Conservation (phyloP, 2,329 filamentous ascomycete genomes). For the Stagonosporopsis chrysanthemi region DNA sequence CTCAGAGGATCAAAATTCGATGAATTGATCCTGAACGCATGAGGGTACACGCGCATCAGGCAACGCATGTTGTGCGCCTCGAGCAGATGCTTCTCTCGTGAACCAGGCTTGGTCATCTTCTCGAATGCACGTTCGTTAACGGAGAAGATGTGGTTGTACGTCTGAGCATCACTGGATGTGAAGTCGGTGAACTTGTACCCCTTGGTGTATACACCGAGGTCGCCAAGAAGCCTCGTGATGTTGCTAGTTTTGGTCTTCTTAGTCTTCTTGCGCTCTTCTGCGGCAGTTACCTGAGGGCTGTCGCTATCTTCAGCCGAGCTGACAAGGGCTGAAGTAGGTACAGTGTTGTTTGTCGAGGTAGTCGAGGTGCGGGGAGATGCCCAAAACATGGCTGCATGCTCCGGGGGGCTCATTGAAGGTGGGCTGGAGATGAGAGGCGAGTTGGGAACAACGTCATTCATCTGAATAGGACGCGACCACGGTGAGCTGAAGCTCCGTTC, state of each 20-base stretch:
- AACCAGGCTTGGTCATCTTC: conserved; percentile 76
- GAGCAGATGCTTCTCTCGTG: conserved; percentile 77
- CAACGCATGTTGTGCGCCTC: conserved; percentile 91
- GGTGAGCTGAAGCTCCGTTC: conserved; percentile 80
- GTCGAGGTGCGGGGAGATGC: conserved; percentile 62
- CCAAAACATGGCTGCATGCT: conserved; percentile 56
- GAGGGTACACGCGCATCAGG: conserved; percentile 89
- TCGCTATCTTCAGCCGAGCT: conserved; percentile 83
- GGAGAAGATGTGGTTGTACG: conserved; percentile 93
- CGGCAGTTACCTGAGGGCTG: conserved; percentile 62
- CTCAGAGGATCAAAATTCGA: conserved; percentile 94
- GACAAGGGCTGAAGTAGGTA: conserved; percentile 60
- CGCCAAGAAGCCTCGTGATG: conserved; percentile 82
- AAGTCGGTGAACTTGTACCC: conserved; percentile 87
- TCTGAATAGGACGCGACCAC: conserved; percentile 67
- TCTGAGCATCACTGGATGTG: conserved; percentile 77
- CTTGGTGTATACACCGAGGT: conserved; percentile 80
- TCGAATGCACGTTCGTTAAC: conserved; percentile 91
- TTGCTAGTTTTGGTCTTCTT: conserved; percentile 75
- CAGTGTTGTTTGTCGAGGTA: conserved; percentile 63
- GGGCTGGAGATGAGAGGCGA: conserved; percentile 61
- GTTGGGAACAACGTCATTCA: conserved; percentile 64
- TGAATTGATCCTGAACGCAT: conserved; percentile 79
- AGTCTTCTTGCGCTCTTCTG: conserved; percentile 65
- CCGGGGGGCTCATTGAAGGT: conserved; percentile 61